These are phyloP conservation scores for Cladosporium sp. DNA, from an alignment of 2,329 filamentous ascomycete species.

Conservation along the genomic window DNA sequence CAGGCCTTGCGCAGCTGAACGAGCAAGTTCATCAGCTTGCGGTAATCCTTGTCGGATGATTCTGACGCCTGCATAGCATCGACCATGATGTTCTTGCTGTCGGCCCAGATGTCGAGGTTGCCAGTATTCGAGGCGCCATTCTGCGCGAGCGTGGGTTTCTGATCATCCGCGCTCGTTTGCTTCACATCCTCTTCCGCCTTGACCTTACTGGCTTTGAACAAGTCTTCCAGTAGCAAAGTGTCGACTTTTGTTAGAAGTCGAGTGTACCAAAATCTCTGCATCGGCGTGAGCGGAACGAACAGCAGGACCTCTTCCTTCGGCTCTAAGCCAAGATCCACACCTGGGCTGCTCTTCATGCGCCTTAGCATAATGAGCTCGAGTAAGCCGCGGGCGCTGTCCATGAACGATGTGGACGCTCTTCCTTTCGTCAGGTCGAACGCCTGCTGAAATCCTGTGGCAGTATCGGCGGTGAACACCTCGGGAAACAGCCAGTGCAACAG, in stretches of 20 bases:
- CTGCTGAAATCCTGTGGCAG: slow-evolving; percentile 45
- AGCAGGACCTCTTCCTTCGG: slow-evolving; percentile 52
- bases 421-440: slow-evolving; percentile 53
- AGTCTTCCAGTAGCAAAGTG: slow-evolving; percentile 44
- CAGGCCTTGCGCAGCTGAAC: slow-evolving; percentile 53
- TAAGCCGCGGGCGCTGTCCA: slow-evolving; percentile 47
- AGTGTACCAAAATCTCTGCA: slow-evolving; percentile 55
- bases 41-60: slow-evolving; percentile 21
- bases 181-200: slow-evolving; percentile 38
- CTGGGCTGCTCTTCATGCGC: slow-evolving; percentile 50
- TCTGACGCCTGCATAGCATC: slow-evolving; percentile 24
- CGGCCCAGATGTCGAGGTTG: slow-evolving; percentile 39
- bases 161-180: slow-evolving; percentile 31
- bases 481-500: slow-evolving; percentile 53
- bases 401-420: slow-evolving; percentile 46
- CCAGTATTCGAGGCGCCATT: not conserved
- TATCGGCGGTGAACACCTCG: slow-evolving; percentile 50
- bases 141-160: not conserved
- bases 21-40: slow-evolving; percentile 47
- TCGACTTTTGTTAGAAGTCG: slow-evolving; percentile 51
- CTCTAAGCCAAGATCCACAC: slow-evolving; percentile 50
- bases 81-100: slow-evolving; percentile 39
- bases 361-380: slow-evolving; percentile 55
- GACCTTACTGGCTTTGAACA: slow-evolving; percentile 44
- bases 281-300: slow-evolving; percentile 51